These are phyloP conservation scores for Vigna nakashimae DNA, from an alignment of 306 rosid genomes.

Conservation along the genomic window DNA sequence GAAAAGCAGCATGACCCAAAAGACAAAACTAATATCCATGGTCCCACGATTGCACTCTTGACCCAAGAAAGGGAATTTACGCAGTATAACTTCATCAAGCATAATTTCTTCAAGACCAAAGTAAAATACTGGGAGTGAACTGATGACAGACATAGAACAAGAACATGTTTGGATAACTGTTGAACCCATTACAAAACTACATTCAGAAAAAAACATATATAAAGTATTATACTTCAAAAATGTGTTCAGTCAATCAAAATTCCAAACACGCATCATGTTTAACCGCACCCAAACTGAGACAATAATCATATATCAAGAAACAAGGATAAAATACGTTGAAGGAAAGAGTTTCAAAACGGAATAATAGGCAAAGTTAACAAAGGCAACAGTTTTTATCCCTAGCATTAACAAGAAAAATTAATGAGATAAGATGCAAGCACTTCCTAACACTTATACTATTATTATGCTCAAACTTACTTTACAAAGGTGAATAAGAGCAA, in stretches of 20 bases:
- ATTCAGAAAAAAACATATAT: background rate
- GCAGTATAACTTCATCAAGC: background rate
- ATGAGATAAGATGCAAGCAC: background rate
- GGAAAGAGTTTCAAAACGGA: background rate
- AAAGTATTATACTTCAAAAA: background rate
- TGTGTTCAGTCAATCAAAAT: background rate
- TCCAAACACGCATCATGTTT: background rate
- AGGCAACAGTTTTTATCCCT: background rate
- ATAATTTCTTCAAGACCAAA: background rate
- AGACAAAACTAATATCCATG: background rate
- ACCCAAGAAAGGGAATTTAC: conserved; percentile 25
- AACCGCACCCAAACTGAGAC: background rate
- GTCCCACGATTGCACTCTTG: background rate
- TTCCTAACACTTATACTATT: background rate
- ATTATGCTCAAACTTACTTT: background rate
- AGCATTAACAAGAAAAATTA: background rate
- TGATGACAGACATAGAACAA: background rate
- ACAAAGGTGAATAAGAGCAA: background rate
- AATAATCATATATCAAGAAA: conserved; percentile 3
- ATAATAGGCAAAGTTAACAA: background rate
- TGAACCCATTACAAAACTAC: background rate
- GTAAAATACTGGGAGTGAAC: conserved; percentile 16
- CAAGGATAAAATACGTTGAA: background rate
- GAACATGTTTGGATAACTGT: background rate
- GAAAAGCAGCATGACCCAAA: background rate